Evolutionary conservation across 495 filamentous ascomycete species (phyloP), one percentile per base, ranked within the genome.

Genomic region (Collariella sp.): DNA sequence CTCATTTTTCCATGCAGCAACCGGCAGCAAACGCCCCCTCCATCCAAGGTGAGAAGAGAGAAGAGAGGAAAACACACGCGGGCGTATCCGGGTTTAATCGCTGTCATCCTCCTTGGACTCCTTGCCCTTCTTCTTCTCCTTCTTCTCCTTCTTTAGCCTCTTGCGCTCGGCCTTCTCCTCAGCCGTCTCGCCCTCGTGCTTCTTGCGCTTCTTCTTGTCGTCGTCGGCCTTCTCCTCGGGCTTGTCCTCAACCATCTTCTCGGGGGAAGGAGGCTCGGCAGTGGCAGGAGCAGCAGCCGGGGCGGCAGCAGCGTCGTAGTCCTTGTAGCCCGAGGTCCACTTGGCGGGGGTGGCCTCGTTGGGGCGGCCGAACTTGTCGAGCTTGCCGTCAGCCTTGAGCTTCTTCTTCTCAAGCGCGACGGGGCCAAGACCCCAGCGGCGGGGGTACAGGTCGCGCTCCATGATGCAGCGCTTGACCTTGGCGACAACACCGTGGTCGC

Each of bases 391-490:
- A n/a, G 87, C 86, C 80, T 96, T 97, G 74, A 98, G 82, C 82
- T 96, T 94, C 84, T 97, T 97, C 83, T 98, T 98, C 75, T 96
- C 86, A 39, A 85, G 62, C 24, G 93, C 91, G 52, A 88, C 81
- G 38, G 91, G 91, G 41, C 93, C 93, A 60, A 96, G 71, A 46
- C 94, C 94, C 93, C 93, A 98, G 76, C 90, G 75, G 67, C 87
- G 80, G 52, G 91, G 91, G 77, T 98, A 98, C 12, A 95, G 77
- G 66, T 96, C 91, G 57, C 93, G 87, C 75, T 98, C 94, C 93
- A 98, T 97, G 71, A 98, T 98, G 70, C 88, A 67, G 51, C 93
- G 83, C 83, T 97, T 97, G 66, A 97, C 84, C 76, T 95, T 96
- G 47, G 94, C 93, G 42, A 97, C 91, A 31, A 95, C 87, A 59